phyloP scores from a whole-genome alignment of 1,284 basidiomycete species.

The Peniophora sp. region DNA sequence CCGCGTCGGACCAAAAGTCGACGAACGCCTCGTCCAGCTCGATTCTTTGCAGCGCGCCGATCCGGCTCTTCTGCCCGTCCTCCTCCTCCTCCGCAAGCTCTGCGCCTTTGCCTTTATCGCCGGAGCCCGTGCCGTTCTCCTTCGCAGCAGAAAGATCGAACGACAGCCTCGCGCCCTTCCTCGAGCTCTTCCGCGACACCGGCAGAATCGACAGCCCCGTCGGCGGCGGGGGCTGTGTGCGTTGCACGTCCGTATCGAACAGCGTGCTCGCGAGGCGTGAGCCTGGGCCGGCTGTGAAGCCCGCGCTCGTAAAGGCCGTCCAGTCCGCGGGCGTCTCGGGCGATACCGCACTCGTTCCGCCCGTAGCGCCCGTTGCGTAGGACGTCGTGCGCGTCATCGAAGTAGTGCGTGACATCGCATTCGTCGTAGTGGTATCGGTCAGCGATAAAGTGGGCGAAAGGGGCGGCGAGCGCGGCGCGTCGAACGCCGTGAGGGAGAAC shows the following conservation, averaged over 20 bases:
- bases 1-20: slow-evolving; percentile 68
- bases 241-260: slow-evolving; percentile 52
- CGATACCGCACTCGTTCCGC: slow-evolving; percentile 13
- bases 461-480: slow-evolving; percentile 10
- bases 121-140: no score
- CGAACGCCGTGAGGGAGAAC: slow-evolving; percentile 12
- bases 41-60: slow-evolving; percentile 35
- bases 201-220: no score
- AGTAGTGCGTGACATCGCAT: slow-evolving; percentile 9
- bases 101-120: no score
- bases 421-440: slow-evolving; percentile 10
- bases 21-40: slow-evolving; percentile 69
- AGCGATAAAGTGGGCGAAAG: slow-evolving; percentile 7
- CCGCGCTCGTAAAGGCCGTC: slow-evolving; percentile 48
- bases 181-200: slow-evolving; percentile 20
- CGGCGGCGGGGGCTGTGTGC: slow-evolving; percentile 33
- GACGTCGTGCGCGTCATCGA: no score
- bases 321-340: slow-evolving; percentile 25
- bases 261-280: slow-evolving; percentile 46
- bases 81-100: no score
- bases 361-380: no score
- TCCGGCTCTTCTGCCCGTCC: background rate
- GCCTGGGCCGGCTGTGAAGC: slow-evolving; percentile 44
- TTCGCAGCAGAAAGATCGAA: no score
- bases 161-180: slow-evolving; percentile 6